A percentile compares a stretch with the other conserved stretches of the same genome.
phyloP scores from a whole-genome alignment of 306 rosid genomes.

The Malus asiatica region DNA sequence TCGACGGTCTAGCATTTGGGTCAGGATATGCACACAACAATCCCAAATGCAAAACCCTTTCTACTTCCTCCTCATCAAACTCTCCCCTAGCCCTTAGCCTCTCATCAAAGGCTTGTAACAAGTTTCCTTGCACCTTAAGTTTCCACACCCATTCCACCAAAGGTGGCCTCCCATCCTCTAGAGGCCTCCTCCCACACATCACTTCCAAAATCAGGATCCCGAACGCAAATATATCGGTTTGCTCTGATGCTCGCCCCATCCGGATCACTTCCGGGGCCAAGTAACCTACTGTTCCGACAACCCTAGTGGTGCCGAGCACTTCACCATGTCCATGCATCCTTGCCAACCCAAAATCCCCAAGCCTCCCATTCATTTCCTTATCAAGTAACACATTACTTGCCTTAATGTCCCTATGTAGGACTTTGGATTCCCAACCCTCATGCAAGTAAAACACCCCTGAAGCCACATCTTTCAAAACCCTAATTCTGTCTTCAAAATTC shows the following conservation, averaged over 20 bases:
- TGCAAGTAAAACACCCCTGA: conserved; percentile 62
- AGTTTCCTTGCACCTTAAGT: conserved; percentile 40
- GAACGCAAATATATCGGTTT: conserved; percentile 67
- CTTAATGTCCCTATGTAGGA: conserved; percentile 80
- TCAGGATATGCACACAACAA: conserved; percentile 69
- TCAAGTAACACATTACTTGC: conserved; percentile 83
- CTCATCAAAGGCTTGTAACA: conserved; percentile 45
- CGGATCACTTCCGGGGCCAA: conserved; percentile 68
- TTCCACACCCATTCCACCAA: conserved; percentile 60
- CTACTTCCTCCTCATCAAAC: conserved; percentile 40
- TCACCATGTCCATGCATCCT: conserved; percentile 58
- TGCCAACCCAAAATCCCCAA: conserved; percentile 84
- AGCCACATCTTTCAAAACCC: conserved; percentile 69
- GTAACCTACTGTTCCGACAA: conserved; percentile 80
- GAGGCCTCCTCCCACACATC: conserved; percentile 80
- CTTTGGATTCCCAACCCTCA: conserved; percentile 84
- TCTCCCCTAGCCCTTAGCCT: conserved; percentile 38
- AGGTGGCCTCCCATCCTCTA: conserved; percentile 57
- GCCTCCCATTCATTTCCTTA: conserved; percentile 68
- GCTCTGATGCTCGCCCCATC: conserved; percentile 61
- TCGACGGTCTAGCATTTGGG: conserved; percentile 56
- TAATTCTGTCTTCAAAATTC: conserved; percentile 39
- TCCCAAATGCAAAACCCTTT: conserved; percentile 61
- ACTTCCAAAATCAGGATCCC: conserved; percentile 74
- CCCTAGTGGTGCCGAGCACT: conserved; percentile 53